These are phyloP conservation scores for Aureobasidium sp. DNA, from an alignment of 2,329 filamentous ascomycete genomes.

Conservation along the genomic window DNA sequence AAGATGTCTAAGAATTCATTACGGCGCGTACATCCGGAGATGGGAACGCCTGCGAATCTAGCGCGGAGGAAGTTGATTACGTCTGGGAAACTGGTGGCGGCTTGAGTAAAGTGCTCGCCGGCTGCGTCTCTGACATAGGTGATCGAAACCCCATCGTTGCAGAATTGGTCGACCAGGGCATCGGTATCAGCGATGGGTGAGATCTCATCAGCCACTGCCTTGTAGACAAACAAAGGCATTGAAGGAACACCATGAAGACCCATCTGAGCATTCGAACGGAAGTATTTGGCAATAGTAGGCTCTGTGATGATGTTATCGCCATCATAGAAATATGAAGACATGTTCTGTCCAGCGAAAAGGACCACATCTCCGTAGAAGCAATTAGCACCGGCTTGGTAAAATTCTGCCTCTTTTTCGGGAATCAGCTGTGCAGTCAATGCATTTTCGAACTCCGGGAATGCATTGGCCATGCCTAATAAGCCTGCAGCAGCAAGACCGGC, in stretches of 20 bases:
- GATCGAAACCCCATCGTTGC: conserved; percentile 4
- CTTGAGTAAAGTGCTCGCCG: neutral
- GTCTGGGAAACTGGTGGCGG: neutral
- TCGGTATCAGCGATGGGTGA: conserved; percentile 26
- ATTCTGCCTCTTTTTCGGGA: conserved; percentile 11
- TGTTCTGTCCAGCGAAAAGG: conserved; percentile 16
- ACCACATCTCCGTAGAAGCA: conserved; percentile 12
- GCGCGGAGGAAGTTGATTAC: neutral
- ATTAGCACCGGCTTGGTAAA: conserved; percentile 13
- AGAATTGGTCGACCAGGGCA: conserved; percentile 23
- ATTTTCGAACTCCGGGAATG: conserved; percentile 21
- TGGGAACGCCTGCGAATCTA: neutral
- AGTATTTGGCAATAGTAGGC: neutral
- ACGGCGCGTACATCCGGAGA: neutral
- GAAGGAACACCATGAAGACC: conserved; percentile 19
- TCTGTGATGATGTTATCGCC: conserved; percentile 4
- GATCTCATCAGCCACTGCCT: conserved; percentile 29
- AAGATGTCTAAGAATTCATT: neutral
- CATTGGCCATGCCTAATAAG: conserved; percentile 22
- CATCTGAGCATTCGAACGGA: neutral
- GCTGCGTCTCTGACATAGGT: neutral
- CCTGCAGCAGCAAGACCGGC: conserved; percentile 24
- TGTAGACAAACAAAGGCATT: conserved; percentile 29
- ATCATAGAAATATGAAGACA: conserved; percentile 20
- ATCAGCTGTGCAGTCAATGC: conserved; percentile 14